phyloP scores from a whole-genome alignment of 2,329 filamentous ascomycete species.

The Hymenoscyphus fraxineus region DNA sequence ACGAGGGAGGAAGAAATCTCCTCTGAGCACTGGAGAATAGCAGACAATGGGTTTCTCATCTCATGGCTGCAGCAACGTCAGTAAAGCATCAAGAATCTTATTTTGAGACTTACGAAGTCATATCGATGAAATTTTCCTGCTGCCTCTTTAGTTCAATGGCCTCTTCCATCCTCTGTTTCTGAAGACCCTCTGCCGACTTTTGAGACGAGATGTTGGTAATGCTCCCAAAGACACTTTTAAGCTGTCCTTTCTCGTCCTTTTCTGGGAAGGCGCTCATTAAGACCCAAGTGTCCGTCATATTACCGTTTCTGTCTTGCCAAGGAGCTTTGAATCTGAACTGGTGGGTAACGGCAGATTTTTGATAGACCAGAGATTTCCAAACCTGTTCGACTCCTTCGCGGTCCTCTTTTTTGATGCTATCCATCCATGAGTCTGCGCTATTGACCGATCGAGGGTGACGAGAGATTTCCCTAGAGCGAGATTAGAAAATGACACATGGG shows the following conservation, averaged over 20 bases:
- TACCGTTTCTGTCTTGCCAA: constrained; percentile 57
- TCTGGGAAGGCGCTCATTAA: constrained; percentile 75
- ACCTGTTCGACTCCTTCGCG: constrained; percentile 52
- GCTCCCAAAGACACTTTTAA: constrained; percentile 75
- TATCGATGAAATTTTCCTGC: constrained; percentile 69
- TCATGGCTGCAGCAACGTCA: constrained; percentile 48
- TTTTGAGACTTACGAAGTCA: constrained; percentile 46
- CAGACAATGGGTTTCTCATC: constrained; percentile 72
- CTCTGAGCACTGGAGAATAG: constrained; percentile 72
- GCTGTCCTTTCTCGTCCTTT: constrained; percentile 55
- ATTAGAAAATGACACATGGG: background rate
- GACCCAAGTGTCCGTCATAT: constrained; percentile 68
- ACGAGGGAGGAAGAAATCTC: constrained; percentile 55
- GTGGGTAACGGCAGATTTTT: constrained; percentile 61
- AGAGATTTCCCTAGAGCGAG: constrained; percentile 56
- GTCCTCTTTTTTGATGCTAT: constrained; percentile 67
- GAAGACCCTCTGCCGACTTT: constrained; percentile 78
- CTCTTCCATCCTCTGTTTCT: constrained; percentile 73
- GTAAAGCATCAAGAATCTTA: background rate
- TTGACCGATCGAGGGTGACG: constrained; percentile 57
- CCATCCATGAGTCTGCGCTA: constrained; percentile 66
- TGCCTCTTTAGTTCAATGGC: constrained; percentile 76
- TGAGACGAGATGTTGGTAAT: constrained; percentile 84
- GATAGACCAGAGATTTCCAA: constrained; percentile 60
- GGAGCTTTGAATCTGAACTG: constrained; percentile 73